phyloP scores from a whole-genome alignment of 2,329 filamentous ascomycete species.

The Botrytis paeoniae region DNA sequence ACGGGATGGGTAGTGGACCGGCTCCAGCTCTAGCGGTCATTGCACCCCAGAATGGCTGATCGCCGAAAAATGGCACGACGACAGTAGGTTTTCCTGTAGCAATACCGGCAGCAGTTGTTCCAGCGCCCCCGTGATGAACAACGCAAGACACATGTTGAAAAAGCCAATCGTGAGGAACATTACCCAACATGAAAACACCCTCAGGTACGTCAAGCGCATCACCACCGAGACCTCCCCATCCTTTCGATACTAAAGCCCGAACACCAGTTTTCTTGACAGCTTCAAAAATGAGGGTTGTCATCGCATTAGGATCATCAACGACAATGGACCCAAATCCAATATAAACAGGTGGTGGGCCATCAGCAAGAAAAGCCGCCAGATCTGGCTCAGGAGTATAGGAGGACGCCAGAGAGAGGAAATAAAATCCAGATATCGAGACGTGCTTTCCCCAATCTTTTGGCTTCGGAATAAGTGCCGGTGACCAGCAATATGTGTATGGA shows the following conservation, averaged over 20 bases:
- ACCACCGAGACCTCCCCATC: constrained; percentile 81
- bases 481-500: constrained; percentile 90
- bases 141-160: constrained; percentile 79
- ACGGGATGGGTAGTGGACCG: constrained; percentile 66
- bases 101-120: constrained; percentile 85
- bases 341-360: constrained; percentile 71
- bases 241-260: constrained; percentile 80
- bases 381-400: constrained; percentile 64
- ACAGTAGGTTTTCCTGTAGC: constrained; percentile 76
- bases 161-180: constrained; percentile 85
- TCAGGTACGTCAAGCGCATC: constrained; percentile 69
- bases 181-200: constrained; percentile 78
- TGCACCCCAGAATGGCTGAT: constrained; percentile 79
- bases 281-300: constrained; percentile 71
- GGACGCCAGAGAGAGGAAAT: constrained; percentile 66
- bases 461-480: constrained; percentile 73
- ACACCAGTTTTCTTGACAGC: constrained; percentile 64
- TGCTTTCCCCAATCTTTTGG: constrained; percentile 72
- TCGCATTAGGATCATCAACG: constrained; percentile 68
- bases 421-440: constrained; percentile 74
- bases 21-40: constrained; percentile 73
- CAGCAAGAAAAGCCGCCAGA: constrained; percentile 62
- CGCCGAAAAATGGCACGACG: constrained; percentile 82
- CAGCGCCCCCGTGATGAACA: constrained; percentile 84
- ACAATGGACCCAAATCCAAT: constrained; percentile 84